Conservation (phyloP, 2,329 filamentous ascomycete species). For the Sarocladiaceae sp. region DNA sequence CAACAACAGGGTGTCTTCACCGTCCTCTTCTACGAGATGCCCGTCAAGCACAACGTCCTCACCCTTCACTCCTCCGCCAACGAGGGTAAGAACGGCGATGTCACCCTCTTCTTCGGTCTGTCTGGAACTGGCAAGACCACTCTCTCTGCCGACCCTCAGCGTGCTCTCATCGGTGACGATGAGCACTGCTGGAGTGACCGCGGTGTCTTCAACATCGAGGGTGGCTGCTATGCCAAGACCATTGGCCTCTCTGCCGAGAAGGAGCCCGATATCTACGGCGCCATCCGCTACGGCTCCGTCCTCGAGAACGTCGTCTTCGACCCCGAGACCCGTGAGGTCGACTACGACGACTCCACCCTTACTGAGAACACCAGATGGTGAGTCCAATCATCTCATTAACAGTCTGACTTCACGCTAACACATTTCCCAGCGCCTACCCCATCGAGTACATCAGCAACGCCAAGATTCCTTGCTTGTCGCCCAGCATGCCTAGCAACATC, state of each 20-base stretch:
- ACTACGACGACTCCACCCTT: constrained; percentile 92
- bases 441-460: constrained; percentile 99
- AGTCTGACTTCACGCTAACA: constrained; percentile 12
- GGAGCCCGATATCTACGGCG: constrained; percentile 95
- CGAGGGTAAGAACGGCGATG: constrained; percentile 89
- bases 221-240: constrained; percentile 98
- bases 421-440: constrained; percentile 67
- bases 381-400: constrained; percentile 16
- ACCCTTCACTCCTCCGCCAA: constrained; percentile 98
- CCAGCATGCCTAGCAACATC: constrained; percentile 91
- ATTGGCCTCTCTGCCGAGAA: constrained; percentile 97
- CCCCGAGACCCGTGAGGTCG: constrained; percentile 79
- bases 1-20: constrained; percentile 99
- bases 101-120: constrained; percentile 98
- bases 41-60: constrained; percentile 97
- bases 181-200: constrained; percentile 99
- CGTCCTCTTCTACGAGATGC: constrained; percentile 99
- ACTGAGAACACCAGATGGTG: constrained; percentile 93
- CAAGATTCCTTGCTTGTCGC: constrained; percentile 92
- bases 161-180: constrained; percentile 93
- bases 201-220: constrained; percentile 99
- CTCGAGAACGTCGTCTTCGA: constrained; percentile 99
- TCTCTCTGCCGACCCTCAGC: constrained; percentile 93
- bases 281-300: constrained; percentile 94
- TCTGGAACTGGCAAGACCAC: constrained; percentile 99